These are phyloP conservation scores for Baeospora myosura DNA, from an alignment of 1,284 basidiomycete species.

Conservation along the genomic window DNA sequence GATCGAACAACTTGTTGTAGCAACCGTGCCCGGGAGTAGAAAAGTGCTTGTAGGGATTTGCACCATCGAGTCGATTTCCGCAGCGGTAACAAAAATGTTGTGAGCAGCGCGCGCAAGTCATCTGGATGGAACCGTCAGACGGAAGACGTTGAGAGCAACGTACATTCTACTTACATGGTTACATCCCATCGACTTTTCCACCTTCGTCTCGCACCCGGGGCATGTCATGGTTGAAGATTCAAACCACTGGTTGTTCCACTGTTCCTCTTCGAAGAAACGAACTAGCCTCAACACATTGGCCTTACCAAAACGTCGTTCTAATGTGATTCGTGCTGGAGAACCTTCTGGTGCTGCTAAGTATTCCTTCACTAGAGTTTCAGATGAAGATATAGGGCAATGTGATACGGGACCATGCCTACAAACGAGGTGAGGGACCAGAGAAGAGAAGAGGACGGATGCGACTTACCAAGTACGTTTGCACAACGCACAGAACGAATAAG, in stretches of 20 bases:
- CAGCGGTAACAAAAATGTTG: conserved; percentile 78
- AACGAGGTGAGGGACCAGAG: neutral
- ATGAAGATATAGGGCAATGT: conserved; percentile 54
- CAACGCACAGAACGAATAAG: conserved; percentile 66
- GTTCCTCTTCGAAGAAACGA: conserved; percentile 55
- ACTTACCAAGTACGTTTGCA: conserved; percentile 68
- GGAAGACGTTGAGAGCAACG: conserved; percentile 1
- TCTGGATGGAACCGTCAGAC: conserved; percentile 33
- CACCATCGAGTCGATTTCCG: conserved; percentile 40
- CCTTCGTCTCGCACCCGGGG: conserved; percentile 58
- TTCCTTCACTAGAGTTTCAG: conserved; percentile 51
- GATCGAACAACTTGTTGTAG: conserved; percentile 62
- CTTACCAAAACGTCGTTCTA: conserved; percentile 61
- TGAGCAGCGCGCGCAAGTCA: conserved; percentile 63
- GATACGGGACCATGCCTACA: conserved; percentile 68
- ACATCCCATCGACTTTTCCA: conserved; percentile 73
- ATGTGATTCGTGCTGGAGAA: conserved; percentile 34
- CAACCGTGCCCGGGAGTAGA: conserved; percentile 47
- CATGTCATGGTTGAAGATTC: conserved; percentile 56
- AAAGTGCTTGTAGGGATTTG: conserved; percentile 66
- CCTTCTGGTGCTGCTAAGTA: conserved; percentile 51
- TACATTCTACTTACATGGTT: conserved; percentile 52
- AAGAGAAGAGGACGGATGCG: conserved; percentile 1
- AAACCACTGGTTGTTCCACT: conserved; percentile 60
- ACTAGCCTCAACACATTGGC: conserved; percentile 51